Percentiles rank a stretch among this genome's conserved stretches.
Evolutionary conservation across 1,284 basidiomycete genomes (phyloP).

Genomic region (Coriolopsis trogii): DNA sequence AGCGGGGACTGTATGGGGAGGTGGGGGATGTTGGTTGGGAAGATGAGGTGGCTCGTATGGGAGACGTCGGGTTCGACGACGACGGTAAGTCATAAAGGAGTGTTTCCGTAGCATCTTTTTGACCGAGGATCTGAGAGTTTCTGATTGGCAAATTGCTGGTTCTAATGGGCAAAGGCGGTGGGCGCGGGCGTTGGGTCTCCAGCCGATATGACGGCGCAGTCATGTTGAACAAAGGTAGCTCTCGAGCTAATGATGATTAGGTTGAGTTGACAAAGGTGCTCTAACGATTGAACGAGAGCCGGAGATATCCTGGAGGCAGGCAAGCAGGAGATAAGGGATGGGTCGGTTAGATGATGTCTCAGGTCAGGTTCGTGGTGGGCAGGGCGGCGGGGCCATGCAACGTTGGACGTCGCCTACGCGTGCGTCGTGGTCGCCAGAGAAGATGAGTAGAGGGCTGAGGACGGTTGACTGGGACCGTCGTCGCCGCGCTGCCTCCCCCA

Average conservation of each 20-base stretch:
- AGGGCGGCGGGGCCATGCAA: conserved; percentile 2
- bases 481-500: conserved; percentile 15
- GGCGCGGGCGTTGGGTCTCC: conserved; percentile 63
- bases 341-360: conserved; percentile 16
- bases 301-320: conserved; percentile 23
- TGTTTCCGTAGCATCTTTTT: conserved; percentile 44
- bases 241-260: conserved; percentile 5
- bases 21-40: conserved; percentile 39
- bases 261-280: conserved; percentile 18
- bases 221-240: conserved; percentile 40
- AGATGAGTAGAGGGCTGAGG: conserved; percentile 5
- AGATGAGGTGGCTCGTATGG: conserved; percentile 55
- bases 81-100: conserved; percentile 79
- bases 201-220: conserved; percentile 64
- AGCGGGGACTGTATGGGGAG: conserved; percentile 56
- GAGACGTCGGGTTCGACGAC: conserved; percentile 53
- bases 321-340: conserved; percentile 19
- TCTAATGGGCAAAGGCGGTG: conserved; percentile 63
- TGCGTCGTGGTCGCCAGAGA: conserved; percentile 12
- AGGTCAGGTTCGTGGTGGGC: too few species aligned
- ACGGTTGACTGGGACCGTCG: neutral
- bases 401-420: conserved; percentile 5
- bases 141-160: conserved; percentile 49
- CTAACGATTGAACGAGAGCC: conserved; percentile 4
- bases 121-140: conserved; percentile 46